A percentile compares a stretch with the other conserved stretches of the same genome.
Evolutionary conservation across 192 early-diverging fungal species (phyloP).

Genomic region (Helicostylum pulchrum): DNA sequence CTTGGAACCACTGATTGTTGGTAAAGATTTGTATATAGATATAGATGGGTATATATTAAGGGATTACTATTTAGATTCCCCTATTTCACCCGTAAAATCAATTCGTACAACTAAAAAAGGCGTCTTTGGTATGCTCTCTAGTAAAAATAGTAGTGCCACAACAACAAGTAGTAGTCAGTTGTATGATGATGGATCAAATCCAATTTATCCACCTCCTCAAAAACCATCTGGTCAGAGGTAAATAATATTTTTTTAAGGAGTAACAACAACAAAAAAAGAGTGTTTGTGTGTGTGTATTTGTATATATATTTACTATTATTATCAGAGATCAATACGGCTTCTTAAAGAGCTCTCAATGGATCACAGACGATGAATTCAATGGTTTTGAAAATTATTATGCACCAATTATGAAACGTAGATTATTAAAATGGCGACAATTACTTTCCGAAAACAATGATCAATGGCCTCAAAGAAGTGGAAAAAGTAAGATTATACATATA

Average conservation of each 20-base stretch:
- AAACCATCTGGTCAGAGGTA: constrained; percentile 10
- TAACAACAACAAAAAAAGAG: too few species aligned
- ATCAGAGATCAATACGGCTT: constrained; percentile 61
- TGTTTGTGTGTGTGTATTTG: not conserved
- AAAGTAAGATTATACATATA: constrained; percentile 32
- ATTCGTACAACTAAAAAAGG: not conserved
- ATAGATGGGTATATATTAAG: too few species aligned
- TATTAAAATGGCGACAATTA: constrained; percentile 52
- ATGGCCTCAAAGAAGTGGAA: constrained; percentile 45
- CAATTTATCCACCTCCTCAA: constrained; percentile 12
- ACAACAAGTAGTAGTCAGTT: constrained; percentile 2
- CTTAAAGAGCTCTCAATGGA: constrained; percentile 50
- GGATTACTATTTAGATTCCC: too few species aligned
- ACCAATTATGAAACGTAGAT: constrained; percentile 48
- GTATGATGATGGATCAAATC: constrained; percentile 13
- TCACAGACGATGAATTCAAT: constrained; percentile 47
- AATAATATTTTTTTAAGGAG: not conserved
- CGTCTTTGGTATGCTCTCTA: constrained; percentile 10
- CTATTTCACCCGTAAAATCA: too few species aligned
- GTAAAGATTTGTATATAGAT: too few species aligned
- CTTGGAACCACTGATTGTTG: too few species aligned
- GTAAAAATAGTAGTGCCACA: not conserved
- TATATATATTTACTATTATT: not conserved
- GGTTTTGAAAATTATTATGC: constrained; percentile 49
- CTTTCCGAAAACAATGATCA: constrained; percentile 48